Base-by-base conservation (phyloP, 768 basidiomycete species). In the Coprinopsis cinerea region DNA sequence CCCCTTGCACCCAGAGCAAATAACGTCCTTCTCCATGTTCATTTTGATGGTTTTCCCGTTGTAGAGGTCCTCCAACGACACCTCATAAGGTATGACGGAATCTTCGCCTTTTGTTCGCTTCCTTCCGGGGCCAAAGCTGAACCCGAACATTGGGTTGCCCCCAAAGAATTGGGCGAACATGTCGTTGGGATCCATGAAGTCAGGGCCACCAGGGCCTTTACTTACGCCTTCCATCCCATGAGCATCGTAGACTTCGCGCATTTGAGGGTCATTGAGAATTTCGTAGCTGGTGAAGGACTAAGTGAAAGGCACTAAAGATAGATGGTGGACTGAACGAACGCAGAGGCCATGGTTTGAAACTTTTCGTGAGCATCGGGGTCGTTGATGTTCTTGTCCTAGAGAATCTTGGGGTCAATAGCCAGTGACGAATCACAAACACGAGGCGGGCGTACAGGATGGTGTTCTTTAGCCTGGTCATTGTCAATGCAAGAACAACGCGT, bases 31-130 rank as follows among this genome's bases (percentile, higher is more conserved):
- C 67, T 95, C 92, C 74, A 96, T 80, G 57, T 82, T 88, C 72
- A 97, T 82, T 62, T 84, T 88, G 49, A 93, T 84, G 9, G 77
- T 78, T 67, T 93, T 94, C 25, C 94, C 95, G 49, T 86, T 88
- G 67, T 92, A 97, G 18, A 94, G 70, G 63, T 98, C 94, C 66
- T 96, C 94, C 25, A 98, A 74, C 3, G 88, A 85, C 47, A 95
- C 88, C 34, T 89, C 77, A 63, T 94, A 87, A 2, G 83, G 79
- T 55, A 92, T 82, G 40, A 83, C 71, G 18, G 84, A 79, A 62
- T 93, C 83, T 57, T 86, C 75, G 14, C 85, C 85, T 57, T 79
- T 82, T 13, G 71, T 71, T 55, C 78, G 68, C 55, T 74, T 68
- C 52, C 71, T 67, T 45, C 72, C 69, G 44, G 81, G 75, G 39